phyloP scores from a whole-genome alignment of 2,329 filamentous ascomycete genomes.

The Aspergillus sp. region DNA sequence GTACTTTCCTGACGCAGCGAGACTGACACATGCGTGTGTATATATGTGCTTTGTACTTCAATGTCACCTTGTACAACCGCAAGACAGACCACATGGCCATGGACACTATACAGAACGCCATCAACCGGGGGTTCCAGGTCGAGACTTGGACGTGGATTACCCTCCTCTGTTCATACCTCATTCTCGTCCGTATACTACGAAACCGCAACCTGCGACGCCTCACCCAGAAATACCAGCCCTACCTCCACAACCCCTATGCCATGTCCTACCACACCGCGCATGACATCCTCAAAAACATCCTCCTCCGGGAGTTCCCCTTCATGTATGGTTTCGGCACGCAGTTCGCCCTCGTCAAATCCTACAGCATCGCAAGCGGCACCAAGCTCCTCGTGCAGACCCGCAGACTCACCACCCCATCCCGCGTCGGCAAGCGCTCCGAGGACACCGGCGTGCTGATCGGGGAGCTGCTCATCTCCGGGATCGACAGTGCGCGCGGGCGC shows the following conservation, averaged over 20 bases:
- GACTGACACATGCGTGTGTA: neutral
- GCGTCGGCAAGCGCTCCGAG: constrained; percentile 6
- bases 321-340: constrained; percentile 6
- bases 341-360: constrained; percentile 7
- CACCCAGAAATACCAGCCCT: neutral
- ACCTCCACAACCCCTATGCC: constrained; percentile 3
- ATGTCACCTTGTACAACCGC: too few relatives aligned
- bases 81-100: too few relatives aligned
- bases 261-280: constrained; percentile 6
- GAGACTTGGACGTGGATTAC: neutral
- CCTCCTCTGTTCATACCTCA: neutral
- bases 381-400: constrained; percentile 5
- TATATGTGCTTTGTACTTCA: neutral
- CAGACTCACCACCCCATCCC: constrained; percentile 2
- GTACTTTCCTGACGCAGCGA: neutral
- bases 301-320: constrained; percentile 7
- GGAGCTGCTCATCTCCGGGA: constrained; percentile 1
- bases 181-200: neutral
- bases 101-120: too few relatives aligned
- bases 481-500: neutral
- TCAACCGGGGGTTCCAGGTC: too few relatives aligned
- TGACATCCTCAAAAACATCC: neutral
- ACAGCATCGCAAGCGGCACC: constrained; percentile 7
- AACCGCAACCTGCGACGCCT: neutral
- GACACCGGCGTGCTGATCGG: constrained; percentile 4